Base-by-base conservation (phyloP, 2,329 filamentous ascomycete genomes). In the Xylariaceae sp. region DNA sequence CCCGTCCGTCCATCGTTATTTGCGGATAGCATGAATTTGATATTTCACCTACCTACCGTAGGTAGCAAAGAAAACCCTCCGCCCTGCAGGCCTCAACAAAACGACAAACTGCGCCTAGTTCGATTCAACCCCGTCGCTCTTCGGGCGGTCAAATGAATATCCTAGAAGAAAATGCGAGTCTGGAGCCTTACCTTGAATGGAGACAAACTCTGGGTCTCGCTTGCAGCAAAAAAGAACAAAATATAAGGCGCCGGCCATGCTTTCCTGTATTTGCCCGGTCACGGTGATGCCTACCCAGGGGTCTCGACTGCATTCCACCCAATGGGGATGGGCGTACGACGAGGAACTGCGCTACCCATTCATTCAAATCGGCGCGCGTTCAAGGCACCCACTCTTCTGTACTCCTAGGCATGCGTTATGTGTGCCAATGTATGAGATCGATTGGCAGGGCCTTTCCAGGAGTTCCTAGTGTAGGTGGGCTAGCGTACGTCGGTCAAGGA, bases 61-160 rank as follows among this genome's bases (percentile, higher is more conserved):
- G 42, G 42, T 18, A 18, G 17, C 17, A 18, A 18, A 18, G 17
- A 52, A 52, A 30, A 30, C 23, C 51, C 47, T 54, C 35, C 37
- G 58, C 58, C 49, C 55, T 60, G 58, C 55, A 57, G 51, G 35
- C 58, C 39, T 54, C 39, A 52, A 51, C 53, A 54, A 13, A 55
- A 53, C 51, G 50, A 49, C 47, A 7, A 18, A 18, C 47, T 23
- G 18, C 42, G 13, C 5, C 10, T n/a, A 11, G 42, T n/a, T 15
- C n/a, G n/a, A 2, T 2, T 45, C 13, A 45, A 42, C 37, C 7
- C 44, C 47, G 45, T 50, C 49, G 3, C 23, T 30, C 23, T 30
- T 30, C 23, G 3, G 55, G 58, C 44, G 51, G 47, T 42, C 51
- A 49, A 35, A 39, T 23, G n/a, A 30, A 30, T 30, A 30, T 30